Evolutionary conservation across 768 basidiomycete genomes (phyloP).

Genomic region (Grammothele lineata): DNA sequence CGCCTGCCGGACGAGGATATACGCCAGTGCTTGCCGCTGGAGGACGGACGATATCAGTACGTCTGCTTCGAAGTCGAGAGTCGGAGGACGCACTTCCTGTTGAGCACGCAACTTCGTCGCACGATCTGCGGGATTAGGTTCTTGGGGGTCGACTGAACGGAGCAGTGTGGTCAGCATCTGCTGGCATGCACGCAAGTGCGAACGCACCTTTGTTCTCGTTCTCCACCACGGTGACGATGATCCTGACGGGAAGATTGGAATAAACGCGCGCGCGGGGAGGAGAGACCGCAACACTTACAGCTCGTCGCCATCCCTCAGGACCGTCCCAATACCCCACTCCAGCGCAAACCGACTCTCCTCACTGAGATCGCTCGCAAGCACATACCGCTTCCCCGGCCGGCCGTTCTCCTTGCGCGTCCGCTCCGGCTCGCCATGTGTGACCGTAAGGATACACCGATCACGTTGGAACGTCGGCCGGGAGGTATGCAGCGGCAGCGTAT

Average conservation of each 20-base stretch:
- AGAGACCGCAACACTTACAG: slow-evolving; percentile 38
- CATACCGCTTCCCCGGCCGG: slow-evolving; percentile 62
- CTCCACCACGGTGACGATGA: slow-evolving; percentile 88
- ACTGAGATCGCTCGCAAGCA: slow-evolving; percentile 92
- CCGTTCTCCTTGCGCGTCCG: slow-evolving; percentile 44
- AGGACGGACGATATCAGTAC: background rate
- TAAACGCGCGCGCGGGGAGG: background rate
- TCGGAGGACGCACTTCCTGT: slow-evolving; percentile 65
- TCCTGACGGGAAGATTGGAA: slow-evolving; percentile 30
- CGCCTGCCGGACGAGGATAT: slow-evolving; percentile 86
- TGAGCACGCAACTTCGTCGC: slow-evolving; percentile 79
- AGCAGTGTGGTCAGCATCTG: no score
- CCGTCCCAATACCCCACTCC: slow-evolving; percentile 98
- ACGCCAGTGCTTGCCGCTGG: slow-evolving; percentile 84
- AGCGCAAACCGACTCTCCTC: slow-evolving; percentile 94
- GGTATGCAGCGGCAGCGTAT: slow-evolving; percentile 60
- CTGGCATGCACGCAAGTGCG: slow-evolving; percentile 2
- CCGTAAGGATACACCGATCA: slow-evolving; percentile 86
- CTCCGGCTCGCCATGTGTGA: slow-evolving; percentile 82
- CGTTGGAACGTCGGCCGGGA: slow-evolving; percentile 83
- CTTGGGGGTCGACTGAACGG: slow-evolving; percentile 56
- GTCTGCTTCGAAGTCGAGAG: no score
- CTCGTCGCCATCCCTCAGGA: slow-evolving; percentile 91
- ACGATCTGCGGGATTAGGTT: slow-evolving; percentile 71
- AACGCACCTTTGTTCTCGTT: slow-evolving; percentile 81